These are phyloP conservation scores for Pseudogymnoascus sp. DNA, from an alignment of 2,329 filamentous ascomycete species.

Conservation along the genomic window DNA sequence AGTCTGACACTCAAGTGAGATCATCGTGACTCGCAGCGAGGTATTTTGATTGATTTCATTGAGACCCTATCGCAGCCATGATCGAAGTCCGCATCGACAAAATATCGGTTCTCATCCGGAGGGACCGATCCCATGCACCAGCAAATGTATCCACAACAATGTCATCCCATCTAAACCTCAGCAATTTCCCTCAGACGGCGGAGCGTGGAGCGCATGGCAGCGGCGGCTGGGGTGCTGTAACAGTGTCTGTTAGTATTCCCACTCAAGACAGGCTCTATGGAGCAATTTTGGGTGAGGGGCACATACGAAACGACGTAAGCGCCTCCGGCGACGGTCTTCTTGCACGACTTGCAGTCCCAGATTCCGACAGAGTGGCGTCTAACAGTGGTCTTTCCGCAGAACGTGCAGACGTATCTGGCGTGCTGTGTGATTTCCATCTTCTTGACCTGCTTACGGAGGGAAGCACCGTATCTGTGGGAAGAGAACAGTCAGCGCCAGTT, in stretches of 20 bases:
- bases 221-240: constrained; percentile 78
- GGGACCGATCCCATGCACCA: constrained; percentile 29
- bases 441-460: constrained; percentile 98
- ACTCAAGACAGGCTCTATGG: not conserved
- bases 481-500: constrained; percentile 11
- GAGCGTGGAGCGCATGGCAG: constrained; percentile 92
- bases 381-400: constrained; percentile 96
- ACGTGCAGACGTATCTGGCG: constrained; percentile 94
- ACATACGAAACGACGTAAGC: constrained; percentile 97
- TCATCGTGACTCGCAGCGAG: constrained; percentile 10
- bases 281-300: constrained; percentile 16
- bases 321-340: constrained; percentile 88
- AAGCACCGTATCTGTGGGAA: constrained; percentile 81
- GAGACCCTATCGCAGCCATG: constrained; percentile 15
- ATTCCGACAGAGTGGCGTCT: constrained; percentile 88
- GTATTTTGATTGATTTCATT: constrained; percentile 20
- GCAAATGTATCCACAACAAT: constrained; percentile 27
- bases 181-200: constrained; percentile 95
- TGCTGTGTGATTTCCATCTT: constrained; percentile 99
- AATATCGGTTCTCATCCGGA: constrained; percentile 17
- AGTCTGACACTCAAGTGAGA: not conserved
- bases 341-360: constrained; percentile 94
- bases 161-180: constrained; percentile 65
- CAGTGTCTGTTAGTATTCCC: constrained; percentile 3
- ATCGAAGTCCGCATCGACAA: constrained; percentile 25